Evolutionary conservation across 2,329 filamentous ascomycete species (phyloP).

Genomic region (Samsoniella hepiali): DNA sequence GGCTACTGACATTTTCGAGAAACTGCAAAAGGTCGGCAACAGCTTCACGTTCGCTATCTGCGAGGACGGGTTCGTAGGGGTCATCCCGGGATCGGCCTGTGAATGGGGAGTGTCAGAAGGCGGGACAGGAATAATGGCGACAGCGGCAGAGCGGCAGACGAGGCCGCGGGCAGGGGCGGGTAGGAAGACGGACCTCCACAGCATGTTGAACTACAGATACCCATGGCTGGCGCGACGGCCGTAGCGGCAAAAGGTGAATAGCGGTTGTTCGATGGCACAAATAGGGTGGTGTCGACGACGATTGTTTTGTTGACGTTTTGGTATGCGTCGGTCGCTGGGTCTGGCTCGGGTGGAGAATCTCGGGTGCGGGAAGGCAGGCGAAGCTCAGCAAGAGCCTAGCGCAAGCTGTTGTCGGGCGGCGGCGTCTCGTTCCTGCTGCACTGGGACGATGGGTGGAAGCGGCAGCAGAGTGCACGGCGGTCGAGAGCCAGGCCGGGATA

Average conservation of each 20-base stretch:
- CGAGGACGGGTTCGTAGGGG: constrained; percentile 81
- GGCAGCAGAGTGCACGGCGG: not conserved
- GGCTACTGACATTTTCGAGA: constrained; percentile 78
- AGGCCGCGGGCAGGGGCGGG: not conserved
- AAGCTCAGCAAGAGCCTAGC: constrained; percentile 4
- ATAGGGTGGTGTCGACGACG: constrained; percentile 1
- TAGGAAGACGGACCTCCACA: constrained; percentile 44
- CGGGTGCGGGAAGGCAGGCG: constrained; percentile 15
- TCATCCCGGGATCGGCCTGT: constrained; percentile 74
- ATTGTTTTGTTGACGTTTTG: constrained; percentile 18
- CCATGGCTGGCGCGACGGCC: constrained; percentile 46
- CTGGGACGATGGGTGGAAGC: not conserved
- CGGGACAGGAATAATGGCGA: constrained; percentile 5
- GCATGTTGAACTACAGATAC: constrained; percentile 57
- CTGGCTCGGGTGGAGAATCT: constrained; percentile 11
- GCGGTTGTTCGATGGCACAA: constrained; percentile 12
- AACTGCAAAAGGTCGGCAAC: constrained; percentile 94
- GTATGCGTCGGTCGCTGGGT: constrained; percentile 5
- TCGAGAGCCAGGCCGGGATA: not conserved
- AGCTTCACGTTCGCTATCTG: constrained; percentile 94
- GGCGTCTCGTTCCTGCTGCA: constrained; percentile 15
- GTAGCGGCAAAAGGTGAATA: constrained; percentile 15
- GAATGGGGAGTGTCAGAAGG: constrained; percentile 18
- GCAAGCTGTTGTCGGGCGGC: not conserved
- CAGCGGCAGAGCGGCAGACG: not conserved